These are phyloP conservation scores for Plenodomus tracheiphilus DNA, from an alignment of 2,329 filamentous ascomycete species.

Conservation along the genomic window DNA sequence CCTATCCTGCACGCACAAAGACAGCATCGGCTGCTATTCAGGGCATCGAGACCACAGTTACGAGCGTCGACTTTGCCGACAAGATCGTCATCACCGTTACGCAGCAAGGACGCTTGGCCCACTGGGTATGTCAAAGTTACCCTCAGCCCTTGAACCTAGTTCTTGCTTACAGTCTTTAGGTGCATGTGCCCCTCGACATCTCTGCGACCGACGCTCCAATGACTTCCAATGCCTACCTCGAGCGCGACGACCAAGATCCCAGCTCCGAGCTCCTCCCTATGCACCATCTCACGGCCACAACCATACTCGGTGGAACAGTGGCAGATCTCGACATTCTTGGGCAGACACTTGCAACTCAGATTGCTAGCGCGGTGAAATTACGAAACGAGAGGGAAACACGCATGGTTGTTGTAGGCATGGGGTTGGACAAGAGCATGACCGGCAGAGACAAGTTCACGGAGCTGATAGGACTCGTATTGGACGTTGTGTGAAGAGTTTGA, in stretches of 20 bases:
- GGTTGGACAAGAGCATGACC: conserved; percentile 58
- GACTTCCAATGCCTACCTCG: conserved; percentile 47
- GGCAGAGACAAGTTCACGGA: conserved; percentile 48
- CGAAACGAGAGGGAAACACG: conserved; percentile 67
- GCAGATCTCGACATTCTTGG: conserved; percentile 79
- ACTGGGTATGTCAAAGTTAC: conserved; percentile 72
- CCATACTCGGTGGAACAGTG: conserved; percentile 80
- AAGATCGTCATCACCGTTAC: conserved; percentile 89
- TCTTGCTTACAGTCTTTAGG: conserved; percentile 49
- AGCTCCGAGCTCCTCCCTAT: conserved; percentile 67
- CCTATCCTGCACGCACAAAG: conserved; percentile 70
- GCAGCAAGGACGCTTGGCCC: conserved; percentile 80
- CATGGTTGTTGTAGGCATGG: conserved; percentile 62
- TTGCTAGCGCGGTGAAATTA: conserved; percentile 77
- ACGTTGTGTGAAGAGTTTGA: conserved; percentile 34
- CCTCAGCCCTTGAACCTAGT: not conserved
- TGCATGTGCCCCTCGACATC: conserved; percentile 77
- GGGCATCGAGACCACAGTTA: conserved; percentile 71
- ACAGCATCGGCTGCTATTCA: conserved; percentile 62
- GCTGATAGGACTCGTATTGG: conserved; percentile 49
- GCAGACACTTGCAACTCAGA: conserved; percentile 86
- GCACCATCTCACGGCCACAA: conserved; percentile 81
- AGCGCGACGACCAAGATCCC: conserved; percentile 50
- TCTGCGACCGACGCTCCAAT: conserved; percentile 67
- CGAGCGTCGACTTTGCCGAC: conserved; percentile 76